Percentiles rank a stretch among this genome's conserved stretches.
Evolutionary conservation across 169 alveolate genomes (phyloP).

Genomic region (Plasmodium fragile): DNA sequence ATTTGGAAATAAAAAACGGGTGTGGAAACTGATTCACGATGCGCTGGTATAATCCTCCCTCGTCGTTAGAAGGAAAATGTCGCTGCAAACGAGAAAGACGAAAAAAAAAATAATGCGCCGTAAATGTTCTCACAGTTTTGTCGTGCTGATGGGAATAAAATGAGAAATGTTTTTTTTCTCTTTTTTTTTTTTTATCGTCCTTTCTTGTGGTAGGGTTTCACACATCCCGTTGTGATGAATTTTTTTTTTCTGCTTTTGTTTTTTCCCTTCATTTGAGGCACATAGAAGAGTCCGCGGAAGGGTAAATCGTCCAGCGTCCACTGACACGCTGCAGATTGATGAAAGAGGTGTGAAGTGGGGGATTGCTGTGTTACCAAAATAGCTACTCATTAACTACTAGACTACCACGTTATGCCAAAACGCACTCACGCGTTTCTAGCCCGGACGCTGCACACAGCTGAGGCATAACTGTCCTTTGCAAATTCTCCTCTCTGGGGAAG

Average conservation of each 20-base stretch:
- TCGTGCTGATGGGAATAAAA: neutral
- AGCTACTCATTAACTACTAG: neutral
- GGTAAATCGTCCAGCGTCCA: neutral
- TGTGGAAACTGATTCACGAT: conserved; percentile 2
- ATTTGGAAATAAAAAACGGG: neutral
- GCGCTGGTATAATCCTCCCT: neutral
- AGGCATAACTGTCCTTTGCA: neutral
- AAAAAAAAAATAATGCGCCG: neutral
- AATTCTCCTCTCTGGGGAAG: neutral
- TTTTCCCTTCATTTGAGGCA: neutral
- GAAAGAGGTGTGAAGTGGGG: neutral
- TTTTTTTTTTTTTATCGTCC: neutral
- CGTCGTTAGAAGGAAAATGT: neutral
- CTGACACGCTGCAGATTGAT: neutral
- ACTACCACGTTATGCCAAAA: neutral
- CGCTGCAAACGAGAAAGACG: neutral
- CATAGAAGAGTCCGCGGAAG: neutral
- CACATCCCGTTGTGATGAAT: neutral
- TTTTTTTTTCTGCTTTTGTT: too few relatives aligned
- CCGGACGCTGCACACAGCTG: neutral
- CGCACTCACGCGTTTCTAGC: neutral
- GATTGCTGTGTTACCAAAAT: neutral
- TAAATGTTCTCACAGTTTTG: neutral
- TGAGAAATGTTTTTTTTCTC: neutral
- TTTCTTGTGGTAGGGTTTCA: neutral